phyloP scores from a whole-genome alignment of 768 basidiomycete species.

The Arthromyces matolae region DNA sequence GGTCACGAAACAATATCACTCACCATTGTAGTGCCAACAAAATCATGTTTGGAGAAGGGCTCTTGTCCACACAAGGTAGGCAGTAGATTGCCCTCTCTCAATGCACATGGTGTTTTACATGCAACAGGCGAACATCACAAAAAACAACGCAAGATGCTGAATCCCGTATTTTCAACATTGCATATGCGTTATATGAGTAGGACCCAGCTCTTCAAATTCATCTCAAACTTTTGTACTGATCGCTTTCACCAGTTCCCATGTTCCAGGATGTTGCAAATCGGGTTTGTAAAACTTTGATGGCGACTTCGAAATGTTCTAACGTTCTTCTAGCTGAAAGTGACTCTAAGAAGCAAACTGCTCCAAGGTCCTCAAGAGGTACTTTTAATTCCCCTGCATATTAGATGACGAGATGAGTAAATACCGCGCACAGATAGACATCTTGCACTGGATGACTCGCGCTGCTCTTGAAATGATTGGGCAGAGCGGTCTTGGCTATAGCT shows the following conservation, averaged over 20 bases:
- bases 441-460: conserved; percentile 19
- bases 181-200: conserved; percentile 18
- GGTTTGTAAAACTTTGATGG: conserved; percentile 1
- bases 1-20: neutral
- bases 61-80: conserved; percentile 13
- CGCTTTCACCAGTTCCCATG: conserved; percentile 10
- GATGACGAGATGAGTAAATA: neutral
- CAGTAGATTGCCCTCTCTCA: too few relatives aligned
- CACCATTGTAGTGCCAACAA: neutral
- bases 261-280: conserved; percentile 17
- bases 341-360: conserved; percentile 2
- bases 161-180: conserved; percentile 18
- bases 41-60: conserved; percentile 12
- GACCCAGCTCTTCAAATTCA: neutral
- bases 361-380: conserved; percentile 13
- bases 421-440: conserved; percentile 14
- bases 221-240: neutral
- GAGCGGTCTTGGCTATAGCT: conserved; percentile 18
- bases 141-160: conserved; percentile 18
- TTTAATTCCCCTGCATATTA: neutral
- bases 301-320: neutral
- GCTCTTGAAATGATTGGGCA: conserved; percentile 20
- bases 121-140: conserved; percentile 12
- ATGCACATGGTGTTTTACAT: neutral
- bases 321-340: conserved; percentile 1